Percentiles rank a stretch among this genome's conserved stretches.
Conservation (phyloP, 164 flowering plant genomes). For the Berberis thunbergii region DNA sequence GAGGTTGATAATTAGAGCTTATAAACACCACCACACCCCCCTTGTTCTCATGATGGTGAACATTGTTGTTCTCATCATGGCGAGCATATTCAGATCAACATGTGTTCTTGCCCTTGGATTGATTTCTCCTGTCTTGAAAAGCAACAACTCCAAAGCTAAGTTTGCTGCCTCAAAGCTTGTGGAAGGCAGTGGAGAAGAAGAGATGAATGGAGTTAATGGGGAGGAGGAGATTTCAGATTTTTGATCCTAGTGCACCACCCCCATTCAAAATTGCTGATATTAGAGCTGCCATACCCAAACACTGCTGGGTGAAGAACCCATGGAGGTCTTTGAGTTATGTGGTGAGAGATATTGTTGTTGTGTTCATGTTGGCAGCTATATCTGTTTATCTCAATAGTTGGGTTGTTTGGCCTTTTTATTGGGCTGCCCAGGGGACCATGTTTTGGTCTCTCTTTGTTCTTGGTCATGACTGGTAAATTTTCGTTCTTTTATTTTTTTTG, state of each 20-base stretch:
- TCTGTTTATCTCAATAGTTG: slow-evolving; percentile 51
- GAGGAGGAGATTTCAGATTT: slow-evolving; percentile 18
- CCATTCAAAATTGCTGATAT: slow-evolving; percentile 59
- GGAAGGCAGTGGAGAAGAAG: not conserved
- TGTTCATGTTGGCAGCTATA: slow-evolving; percentile 49
- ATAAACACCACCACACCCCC: too few species aligned
- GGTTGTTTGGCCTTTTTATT: slow-evolving; percentile 72
- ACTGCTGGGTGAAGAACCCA: slow-evolving; percentile 79
- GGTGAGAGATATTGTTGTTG: slow-evolving; percentile 53
- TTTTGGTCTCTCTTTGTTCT: slow-evolving; percentile 89
- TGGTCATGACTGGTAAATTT: slow-evolving; percentile 70
- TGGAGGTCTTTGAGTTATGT: slow-evolving; percentile 81
- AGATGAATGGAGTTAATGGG: slow-evolving; percentile 14
- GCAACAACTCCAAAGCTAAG: too few species aligned
- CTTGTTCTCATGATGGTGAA: too few species aligned
- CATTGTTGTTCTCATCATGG: too few species aligned
- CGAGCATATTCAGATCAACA: too few species aligned
- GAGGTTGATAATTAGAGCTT: too few species aligned
- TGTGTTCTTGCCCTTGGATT: too few species aligned
- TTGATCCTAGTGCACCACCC: slow-evolving; percentile 60
- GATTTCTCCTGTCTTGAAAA: too few species aligned
- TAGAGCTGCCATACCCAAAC: slow-evolving; percentile 67
- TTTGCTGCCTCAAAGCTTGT: too few species aligned
- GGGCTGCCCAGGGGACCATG: slow-evolving; percentile 84
- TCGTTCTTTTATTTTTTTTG: not conserved